Conservation (phyloP, 805 yeast species). For the Sugiyamaella boreocaroliniensis region DNA sequence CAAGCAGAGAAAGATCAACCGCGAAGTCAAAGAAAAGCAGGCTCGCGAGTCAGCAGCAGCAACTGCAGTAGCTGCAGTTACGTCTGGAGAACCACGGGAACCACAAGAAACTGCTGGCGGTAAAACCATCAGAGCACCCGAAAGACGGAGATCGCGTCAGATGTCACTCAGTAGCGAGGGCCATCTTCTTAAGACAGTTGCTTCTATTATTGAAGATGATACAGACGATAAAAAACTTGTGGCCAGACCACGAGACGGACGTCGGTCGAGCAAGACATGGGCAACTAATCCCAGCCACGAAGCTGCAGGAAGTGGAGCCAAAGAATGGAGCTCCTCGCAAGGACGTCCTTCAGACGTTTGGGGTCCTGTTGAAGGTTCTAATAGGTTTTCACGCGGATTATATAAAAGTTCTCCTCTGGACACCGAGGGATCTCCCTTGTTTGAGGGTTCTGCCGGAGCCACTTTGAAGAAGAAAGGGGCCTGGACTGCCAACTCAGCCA, state of each 20-base stretch:
- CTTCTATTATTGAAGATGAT: slow-evolving; percentile 13
- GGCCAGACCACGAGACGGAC: not conserved
- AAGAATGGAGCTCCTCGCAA: not conserved
- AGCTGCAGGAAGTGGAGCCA: not conserved
- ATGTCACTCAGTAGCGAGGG: not conserved
- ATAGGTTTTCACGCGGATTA: slow-evolving; percentile 4
- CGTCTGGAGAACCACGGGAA: too few species aligned
- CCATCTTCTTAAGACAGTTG: slow-evolving; percentile 7
- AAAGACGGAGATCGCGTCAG: not conserved
- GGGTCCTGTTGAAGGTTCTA: slow-evolving; percentile 3
- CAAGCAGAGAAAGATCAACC: slow-evolving; percentile 3
- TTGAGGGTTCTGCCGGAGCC: not conserved
- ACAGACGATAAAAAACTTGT: slow-evolving; percentile 1
- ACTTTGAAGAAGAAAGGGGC: not conserved
- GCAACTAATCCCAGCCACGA: not conserved
- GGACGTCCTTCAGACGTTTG: not conserved
- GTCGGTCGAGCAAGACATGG: not conserved
- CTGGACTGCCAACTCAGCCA: not conserved
- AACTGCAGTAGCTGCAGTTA: too few species aligned
- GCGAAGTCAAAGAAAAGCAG: not conserved
- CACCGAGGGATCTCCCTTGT: not conserved
- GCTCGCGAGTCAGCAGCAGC: not conserved
- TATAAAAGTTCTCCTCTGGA: slow-evolving; percentile 1
- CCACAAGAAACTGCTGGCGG: too few species aligned
- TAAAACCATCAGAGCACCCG: not conserved